phyloP scores from a whole-genome alignment of 1,139 yeast genomes.

The Lipomyces yarrowii region DNA sequence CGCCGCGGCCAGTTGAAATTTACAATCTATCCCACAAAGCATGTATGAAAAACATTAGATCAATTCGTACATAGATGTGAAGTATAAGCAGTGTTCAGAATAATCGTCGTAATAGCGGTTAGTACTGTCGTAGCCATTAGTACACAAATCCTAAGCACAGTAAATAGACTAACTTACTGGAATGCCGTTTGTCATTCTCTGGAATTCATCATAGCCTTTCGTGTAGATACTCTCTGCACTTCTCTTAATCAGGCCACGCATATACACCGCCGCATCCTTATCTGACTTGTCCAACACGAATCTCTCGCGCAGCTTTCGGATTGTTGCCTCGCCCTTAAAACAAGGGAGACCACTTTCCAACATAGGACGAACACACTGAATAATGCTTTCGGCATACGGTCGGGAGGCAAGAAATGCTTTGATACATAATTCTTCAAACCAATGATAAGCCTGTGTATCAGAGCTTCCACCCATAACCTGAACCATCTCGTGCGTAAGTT shows the following conservation, averaged over 20 bases:
- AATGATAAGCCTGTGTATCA: slow-evolving; percentile 81
- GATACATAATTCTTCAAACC: slow-evolving; percentile 95
- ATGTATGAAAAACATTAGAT: background rate
- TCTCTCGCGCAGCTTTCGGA: slow-evolving; percentile 71
- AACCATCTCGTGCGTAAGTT: slow-evolving; percentile 94
- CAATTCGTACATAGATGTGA: background rate
- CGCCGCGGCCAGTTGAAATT: background rate
- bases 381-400: slow-evolving; percentile 84
- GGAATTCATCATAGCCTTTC: slow-evolving; percentile 97
- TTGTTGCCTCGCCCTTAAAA: slow-evolving; percentile 81
- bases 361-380: slow-evolving; percentile 89
- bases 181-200: slow-evolving; percentile 91
- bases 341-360: slow-evolving; percentile 94
- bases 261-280: slow-evolving; percentile 78
- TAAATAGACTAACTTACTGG: slow-evolving; percentile 48
- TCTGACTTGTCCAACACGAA: slow-evolving; percentile 83
- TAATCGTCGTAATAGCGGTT: background rate
- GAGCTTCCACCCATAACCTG: slow-evolving; percentile 89
- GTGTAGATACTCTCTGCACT: slow-evolving; percentile 88
- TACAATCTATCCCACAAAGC: background rate
- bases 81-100: background rate
- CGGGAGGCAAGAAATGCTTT: slow-evolving; percentile 90
- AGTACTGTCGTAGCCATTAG: background rate
- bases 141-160: background rate
- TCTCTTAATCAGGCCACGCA: slow-evolving; percentile 75